phyloP scores from a whole-genome alignment of 177 flowering plant genomes.

The Telopea speciosissima region DNA sequence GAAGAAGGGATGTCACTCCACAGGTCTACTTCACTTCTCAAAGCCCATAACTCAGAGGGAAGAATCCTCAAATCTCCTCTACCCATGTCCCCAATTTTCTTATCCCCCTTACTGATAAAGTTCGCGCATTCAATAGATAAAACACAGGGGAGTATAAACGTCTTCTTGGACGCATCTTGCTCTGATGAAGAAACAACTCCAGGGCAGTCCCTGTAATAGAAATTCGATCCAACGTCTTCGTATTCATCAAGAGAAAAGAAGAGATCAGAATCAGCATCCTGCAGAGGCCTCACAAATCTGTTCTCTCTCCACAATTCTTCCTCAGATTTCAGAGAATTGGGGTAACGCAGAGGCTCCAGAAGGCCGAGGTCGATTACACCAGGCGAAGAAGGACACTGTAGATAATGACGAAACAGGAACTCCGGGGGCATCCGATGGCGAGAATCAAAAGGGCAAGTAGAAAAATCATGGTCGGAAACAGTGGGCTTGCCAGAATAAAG shows the following conservation, averaged over 20 bases:
- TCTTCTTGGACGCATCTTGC: slow-evolving; percentile 19
- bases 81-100: slow-evolving; percentile 10
- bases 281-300: slow-evolving; percentile 12
- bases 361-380: slow-evolving; percentile 15
- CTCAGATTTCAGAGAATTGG: slow-evolving; percentile 32
- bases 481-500: slow-evolving; percentile 12
- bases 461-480: slow-evolving; percentile 11
- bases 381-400: slow-evolving; percentile 49
- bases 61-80: slow-evolving; percentile 29
- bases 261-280: slow-evolving; percentile 28
- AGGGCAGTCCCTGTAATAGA: slow-evolving; percentile 70
- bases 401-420: slow-evolving; percentile 58
- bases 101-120: slow-evolving; percentile 15
- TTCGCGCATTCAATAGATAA: slow-evolving; percentile 52
- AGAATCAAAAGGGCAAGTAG: slow-evolving; percentile 53
- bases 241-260: slow-evolving; percentile 51
- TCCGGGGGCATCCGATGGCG: slow-evolving; percentile 55
- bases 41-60: slow-evolving; percentile 56
- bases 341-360: slow-evolving; percentile 41
- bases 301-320: slow-evolving; percentile 15
- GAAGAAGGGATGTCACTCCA: slow-evolving; percentile 63
- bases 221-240: slow-evolving; percentile 32
- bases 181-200: slow-evolving; percentile 46
- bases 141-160: slow-evolving; percentile 51
- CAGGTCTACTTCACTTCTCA: slow-evolving; percentile 43